Percentiles rank a stretch among this genome's conserved stretches.
Conservation (phyloP, 2,329 filamentous ascomycete genomes). For the Trichoderma endophyticum region DNA sequence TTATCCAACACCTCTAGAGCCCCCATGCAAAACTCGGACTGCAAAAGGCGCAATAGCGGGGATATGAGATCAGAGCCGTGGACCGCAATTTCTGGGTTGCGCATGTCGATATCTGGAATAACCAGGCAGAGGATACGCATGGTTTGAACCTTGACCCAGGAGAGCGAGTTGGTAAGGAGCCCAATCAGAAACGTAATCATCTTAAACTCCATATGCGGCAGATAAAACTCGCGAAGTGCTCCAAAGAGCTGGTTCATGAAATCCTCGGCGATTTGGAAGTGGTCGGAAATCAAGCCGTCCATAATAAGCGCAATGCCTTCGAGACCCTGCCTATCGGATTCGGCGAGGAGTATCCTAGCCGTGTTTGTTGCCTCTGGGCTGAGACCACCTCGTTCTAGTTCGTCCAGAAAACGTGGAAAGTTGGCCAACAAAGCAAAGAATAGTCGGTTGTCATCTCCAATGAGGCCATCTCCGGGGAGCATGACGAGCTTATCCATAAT, state of each 20-base stretch:
- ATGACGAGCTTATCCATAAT: constrained; percentile 75
- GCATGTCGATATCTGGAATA: constrained; percentile 90
- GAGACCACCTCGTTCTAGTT: constrained; percentile 64
- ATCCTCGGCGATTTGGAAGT: constrained; percentile 66
- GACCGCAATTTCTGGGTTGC: constrained; percentile 79
- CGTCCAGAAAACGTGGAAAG: constrained; percentile 77
- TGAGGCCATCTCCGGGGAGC: constrained; percentile 73
- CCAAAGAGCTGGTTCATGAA: constrained; percentile 72
- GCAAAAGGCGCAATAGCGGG: constrained; percentile 80
- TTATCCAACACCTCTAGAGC: constrained; percentile 89
- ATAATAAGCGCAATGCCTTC: constrained; percentile 66
- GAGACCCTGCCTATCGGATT: constrained; percentile 71
- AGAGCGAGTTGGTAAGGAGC: constrained; percentile 79
- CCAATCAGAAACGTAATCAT: constrained; percentile 89
- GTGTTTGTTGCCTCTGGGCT: constrained; percentile 57
- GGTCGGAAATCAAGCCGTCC: constrained; percentile 64
- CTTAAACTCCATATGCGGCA: constrained; percentile 77
- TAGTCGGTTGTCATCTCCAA: constrained; percentile 78
- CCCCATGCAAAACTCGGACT: constrained; percentile 91
- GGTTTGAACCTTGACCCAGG: constrained; percentile 89
- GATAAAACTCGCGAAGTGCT: constrained; percentile 73
- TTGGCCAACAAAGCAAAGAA: constrained; percentile 91
- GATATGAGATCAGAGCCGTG: constrained; percentile 96
- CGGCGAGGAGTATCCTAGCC: constrained; percentile 66
- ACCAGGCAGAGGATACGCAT: constrained; percentile 85